Percentiles rank a stretch among this genome's conserved stretches.
These are phyloP conservation scores for Termitomyces eurrhizus DNA, from an alignment of 768 basidiomycete genomes.

Conservation along the genomic window DNA sequence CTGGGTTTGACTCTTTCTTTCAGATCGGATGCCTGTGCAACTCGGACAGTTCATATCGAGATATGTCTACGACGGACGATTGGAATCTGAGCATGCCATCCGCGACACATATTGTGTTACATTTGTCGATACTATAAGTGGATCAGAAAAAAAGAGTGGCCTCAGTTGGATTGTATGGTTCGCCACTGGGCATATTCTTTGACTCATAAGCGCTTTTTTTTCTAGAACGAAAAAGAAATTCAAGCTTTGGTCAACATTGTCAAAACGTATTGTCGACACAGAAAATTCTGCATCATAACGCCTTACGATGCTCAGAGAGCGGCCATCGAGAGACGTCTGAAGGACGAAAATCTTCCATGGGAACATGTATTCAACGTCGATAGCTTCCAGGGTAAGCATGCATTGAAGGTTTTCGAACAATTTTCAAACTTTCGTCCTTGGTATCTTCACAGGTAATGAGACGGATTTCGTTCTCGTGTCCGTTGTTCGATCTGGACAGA, in stretches of 20 bases:
- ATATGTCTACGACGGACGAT: conserved; percentile 35
- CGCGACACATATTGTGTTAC: conserved; percentile 29
- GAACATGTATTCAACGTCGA: conserved; percentile 49
- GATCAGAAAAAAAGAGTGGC: conserved; percentile 31
- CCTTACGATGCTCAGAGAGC: conserved; percentile 53
- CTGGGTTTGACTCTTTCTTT: not conserved
- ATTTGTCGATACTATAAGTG: conserved; percentile 41
- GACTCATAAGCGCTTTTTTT: not conserved
- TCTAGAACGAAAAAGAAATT: conserved; percentile 40
- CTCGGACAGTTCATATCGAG: conserved; percentile 49
- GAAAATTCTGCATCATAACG: conserved; percentile 45
- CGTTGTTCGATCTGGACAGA: conserved; percentile 37
- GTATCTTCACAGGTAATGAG: conserved; percentile 46
- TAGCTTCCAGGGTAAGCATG: conserved; percentile 45
- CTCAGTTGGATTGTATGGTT: conserved; percentile 41
- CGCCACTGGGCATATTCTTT: not conserved
- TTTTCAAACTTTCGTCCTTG: not conserved
- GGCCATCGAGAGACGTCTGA: conserved; percentile 32
- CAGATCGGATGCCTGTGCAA: conserved; percentile 49
- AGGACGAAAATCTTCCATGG: conserved; percentile 31
- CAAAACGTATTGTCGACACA: conserved; percentile 31
- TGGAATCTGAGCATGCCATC: conserved; percentile 36
- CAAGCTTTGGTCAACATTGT: conserved; percentile 38
- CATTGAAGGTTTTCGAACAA: not conserved
- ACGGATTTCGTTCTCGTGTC: conserved; percentile 46